Evolutionary conservation across 1,139 yeast genomes (phyloP), one percentile per base, ranked within the genome.

Genomic region (Candida sojae): DNA sequence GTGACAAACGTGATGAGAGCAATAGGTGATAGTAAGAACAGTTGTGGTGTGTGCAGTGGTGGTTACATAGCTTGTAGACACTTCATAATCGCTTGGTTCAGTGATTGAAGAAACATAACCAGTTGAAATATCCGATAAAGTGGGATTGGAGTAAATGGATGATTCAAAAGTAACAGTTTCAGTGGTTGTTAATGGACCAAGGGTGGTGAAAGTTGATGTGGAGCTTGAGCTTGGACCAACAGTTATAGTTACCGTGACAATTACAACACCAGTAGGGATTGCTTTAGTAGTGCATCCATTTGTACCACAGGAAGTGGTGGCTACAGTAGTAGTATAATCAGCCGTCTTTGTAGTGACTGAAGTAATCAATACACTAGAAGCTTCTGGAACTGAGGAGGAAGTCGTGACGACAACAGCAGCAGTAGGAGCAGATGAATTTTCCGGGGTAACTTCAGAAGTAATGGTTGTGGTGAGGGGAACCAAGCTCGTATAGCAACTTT

Each of bases 21-120:
- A 79, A 46, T 77, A 69, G 50, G 83, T 78, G 66, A 77, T 68
- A 60, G 83, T 58, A 39, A 59, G 57, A 44, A 69, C 61, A 51
- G 67, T 61, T 35, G 60, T 64, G 17, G 52, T 54, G 55, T 56
- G 26, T 48, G 52, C 53, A 38, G 62, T 52, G 17, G n/a, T n/a
- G 6, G 48, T 46, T 2, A 42, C 32, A 26, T 41, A 46, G 6
- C 34, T 29, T 4, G 48, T 46, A 6, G 42, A 42, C 32, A 38
- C n/a, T 8, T 28, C 36, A 12, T 12, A 25, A 13, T 6, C 11
- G n/a, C 8, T 11, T 11, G 10, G 13, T 25, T 17, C 26, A 9
- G 46, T 21, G 11, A 11, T 11, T n/a, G 37, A 38, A 5, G 46
- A 23, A 17, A 11, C 34, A 9, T 17, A n/a, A 11, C 13, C 5